Conservation (phyloP, 345 rosid genomes). For the Zanthoxylum bungeanum region DNA sequence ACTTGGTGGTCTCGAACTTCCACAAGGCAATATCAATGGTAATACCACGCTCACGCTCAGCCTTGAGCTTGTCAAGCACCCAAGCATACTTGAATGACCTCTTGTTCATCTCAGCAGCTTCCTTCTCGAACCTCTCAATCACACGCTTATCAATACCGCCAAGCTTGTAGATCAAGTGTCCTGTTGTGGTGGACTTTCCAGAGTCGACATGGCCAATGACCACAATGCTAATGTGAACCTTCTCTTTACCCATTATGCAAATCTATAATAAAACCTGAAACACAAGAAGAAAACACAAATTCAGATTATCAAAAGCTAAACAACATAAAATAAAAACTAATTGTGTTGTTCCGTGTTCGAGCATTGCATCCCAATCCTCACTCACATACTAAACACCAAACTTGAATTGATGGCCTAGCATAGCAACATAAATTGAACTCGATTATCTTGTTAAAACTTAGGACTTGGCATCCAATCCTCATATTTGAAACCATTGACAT, state of each 20-base stretch:
- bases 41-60: slow-evolving; percentile 82
- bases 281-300: too few relatives aligned
- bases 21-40: slow-evolving; percentile 70
- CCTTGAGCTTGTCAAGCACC: slow-evolving; percentile 83
- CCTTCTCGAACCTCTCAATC: slow-evolving; percentile 76
- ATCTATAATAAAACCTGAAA: too few relatives aligned
- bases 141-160: slow-evolving; percentile 87
- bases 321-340: too few relatives aligned
- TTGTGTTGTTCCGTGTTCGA: too few relatives aligned
- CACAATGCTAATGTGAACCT: slow-evolving; percentile 42
- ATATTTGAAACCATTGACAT: too few relatives aligned
- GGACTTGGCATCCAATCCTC: too few relatives aligned
- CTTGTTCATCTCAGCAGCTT: slow-evolving; percentile 83
- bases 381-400: too few relatives aligned
- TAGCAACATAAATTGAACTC: too few relatives aligned
- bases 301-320: too few relatives aligned
- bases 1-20: slow-evolving; percentile 74
- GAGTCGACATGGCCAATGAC: slow-evolving; percentile 55
- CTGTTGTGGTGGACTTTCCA: slow-evolving; percentile 69
- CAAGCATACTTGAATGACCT: slow-evolving; percentile 77
- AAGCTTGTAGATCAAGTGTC: slow-evolving; percentile 80
- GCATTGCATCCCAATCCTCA: too few relatives aligned
- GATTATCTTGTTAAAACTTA: too few relatives aligned
- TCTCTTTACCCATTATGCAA: slow-evolving; percentile 36
- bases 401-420: too few relatives aligned